Base-by-base conservation (phyloP, 2,329 filamentous ascomycete species). In the Aspergillus aculeatus region DNA sequence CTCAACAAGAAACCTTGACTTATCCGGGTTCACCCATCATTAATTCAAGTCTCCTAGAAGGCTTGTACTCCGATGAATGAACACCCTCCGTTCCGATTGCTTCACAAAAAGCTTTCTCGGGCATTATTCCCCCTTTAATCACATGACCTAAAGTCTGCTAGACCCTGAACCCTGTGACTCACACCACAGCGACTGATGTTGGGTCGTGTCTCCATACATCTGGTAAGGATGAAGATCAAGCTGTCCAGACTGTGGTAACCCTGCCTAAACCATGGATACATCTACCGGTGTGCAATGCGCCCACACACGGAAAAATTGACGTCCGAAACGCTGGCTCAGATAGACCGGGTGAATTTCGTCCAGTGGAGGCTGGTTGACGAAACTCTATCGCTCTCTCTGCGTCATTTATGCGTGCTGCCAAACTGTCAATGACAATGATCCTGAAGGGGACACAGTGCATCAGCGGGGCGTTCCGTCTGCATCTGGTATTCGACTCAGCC, bases 351-450 rank as follows among this genome's bases (percentile, higher is more conserved):
- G 26, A 50, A 32, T 31, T n/a, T 10, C 41, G 21, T 44, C 29
- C 38, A 47, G 49, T 29, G 57, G 60, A 58, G 58, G 60, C 58
- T 62, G 57, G 58, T 51, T 50, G 26, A 54, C 19, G 23, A 38
- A 57, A 63, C 61, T 60, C 57, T 56, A 59, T 57, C 50, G 48
- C 47, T 48, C 29, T 41, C 47, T 57, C 35, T 57, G 61, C 58
- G 53, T 62, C 62, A 64, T 60, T 56, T 35, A 47, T 31, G 41
- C 50, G 54, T 41, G 48, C 56, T 5, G 23, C 38, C 6, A 50
- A 47, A 21, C 24, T 49, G 48, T 38, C 23, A 16, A n/a, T 24
- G 16, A 50, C 55, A 47, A 60, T 56, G 55, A 56, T 35, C 24
- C 35, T n/a, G 2, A 29, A 16, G 31, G 55, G 38, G 35, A 32